These are phyloP conservation scores for Trichoderma erinaceum DNA, from an alignment of 495 filamentous ascomycete species.

Conservation along the genomic window DNA sequence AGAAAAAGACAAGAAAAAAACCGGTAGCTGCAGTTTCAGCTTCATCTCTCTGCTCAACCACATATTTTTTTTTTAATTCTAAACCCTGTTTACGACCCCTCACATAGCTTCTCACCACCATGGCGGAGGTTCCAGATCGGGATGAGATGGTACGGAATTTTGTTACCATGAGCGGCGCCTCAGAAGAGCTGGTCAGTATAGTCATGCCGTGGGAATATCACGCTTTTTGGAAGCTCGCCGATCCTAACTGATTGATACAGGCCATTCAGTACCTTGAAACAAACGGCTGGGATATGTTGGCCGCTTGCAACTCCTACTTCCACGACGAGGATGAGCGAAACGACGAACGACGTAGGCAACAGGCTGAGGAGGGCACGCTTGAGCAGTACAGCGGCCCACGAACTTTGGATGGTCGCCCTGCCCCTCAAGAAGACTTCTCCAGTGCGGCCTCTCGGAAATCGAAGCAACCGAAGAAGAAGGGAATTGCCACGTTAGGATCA, in stretches of 20 bases:
- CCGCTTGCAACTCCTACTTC: slow-evolving; percentile 64
- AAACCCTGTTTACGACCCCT: background rate
- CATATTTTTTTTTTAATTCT: slow-evolving; percentile 12
- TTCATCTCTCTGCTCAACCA: slow-evolving; percentile 17
- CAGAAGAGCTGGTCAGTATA: slow-evolving; percentile 54
- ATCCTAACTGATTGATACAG: slow-evolving; percentile 34
- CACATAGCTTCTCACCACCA: slow-evolving; percentile 32
- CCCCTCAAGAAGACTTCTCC: slow-evolving; percentile 37
- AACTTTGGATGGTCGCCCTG: slow-evolving; percentile 50
- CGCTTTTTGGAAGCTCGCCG: background rate
- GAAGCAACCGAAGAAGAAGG: slow-evolving; percentile 36
- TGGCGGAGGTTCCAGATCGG: slow-evolving; percentile 45
- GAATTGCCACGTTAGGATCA: slow-evolving; percentile 53
- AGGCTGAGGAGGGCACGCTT: slow-evolving; percentile 22
- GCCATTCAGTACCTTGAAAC: slow-evolving; percentile 62
- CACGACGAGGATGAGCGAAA: slow-evolving; percentile 54
- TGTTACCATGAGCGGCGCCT: slow-evolving; percentile 61
- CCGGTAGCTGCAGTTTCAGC: background rate
- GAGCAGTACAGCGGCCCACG: slow-evolving; percentile 48
- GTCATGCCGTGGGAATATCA: background rate
- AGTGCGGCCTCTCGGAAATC: slow-evolving; percentile 26
- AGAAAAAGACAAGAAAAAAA: no score
- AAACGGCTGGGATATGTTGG: slow-evolving; percentile 64
- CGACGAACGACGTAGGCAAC: slow-evolving; percentile 22
- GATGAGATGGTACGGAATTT: slow-evolving; percentile 70